Percentiles rank a stretch among this genome's conserved stretches.
Evolutionary conservation across 202 grass and related monocot species (phyloP).

Genomic region (Cymbopogon flexuosus): DNA sequence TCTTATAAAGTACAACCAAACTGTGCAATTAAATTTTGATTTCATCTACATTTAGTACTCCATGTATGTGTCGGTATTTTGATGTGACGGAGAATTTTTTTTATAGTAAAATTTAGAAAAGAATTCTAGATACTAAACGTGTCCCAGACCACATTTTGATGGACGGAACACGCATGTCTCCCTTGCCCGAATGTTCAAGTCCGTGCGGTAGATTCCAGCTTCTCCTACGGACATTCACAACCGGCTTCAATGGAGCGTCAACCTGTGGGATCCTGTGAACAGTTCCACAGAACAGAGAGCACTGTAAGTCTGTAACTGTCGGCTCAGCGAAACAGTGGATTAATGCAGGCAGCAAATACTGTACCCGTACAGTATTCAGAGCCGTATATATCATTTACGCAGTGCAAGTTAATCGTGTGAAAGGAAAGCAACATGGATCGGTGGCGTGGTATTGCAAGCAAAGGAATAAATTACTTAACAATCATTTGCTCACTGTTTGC

Average conservation of each 20-base stretch:
- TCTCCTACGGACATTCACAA: slow-evolving; percentile 24
- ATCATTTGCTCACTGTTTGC: slow-evolving; percentile 33
- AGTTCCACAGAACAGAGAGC: background rate
- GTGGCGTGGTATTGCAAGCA: slow-evolving; percentile 3
- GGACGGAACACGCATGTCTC: background rate
- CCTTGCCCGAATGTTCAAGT: background rate
- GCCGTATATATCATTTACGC: background rate
- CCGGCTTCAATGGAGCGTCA: slow-evolving; percentile 7
- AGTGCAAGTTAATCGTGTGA: background rate
- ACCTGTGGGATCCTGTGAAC: slow-evolving; percentile 18
- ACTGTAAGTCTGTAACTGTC: background rate
- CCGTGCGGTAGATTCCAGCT: slow-evolving; percentile 21
- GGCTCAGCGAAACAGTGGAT: background rate
- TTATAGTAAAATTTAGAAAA: too few species aligned
- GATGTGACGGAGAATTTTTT: too few species aligned
- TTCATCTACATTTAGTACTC: too few species aligned
- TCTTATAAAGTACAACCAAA: background rate
- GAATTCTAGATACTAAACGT: too few species aligned
- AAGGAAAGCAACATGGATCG: background rate
- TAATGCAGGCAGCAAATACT: background rate
- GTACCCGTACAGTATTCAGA: background rate
- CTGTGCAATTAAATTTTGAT: too few species aligned
- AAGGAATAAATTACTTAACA: slow-evolving; percentile 7
- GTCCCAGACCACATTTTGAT: too few species aligned
- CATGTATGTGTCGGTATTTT: too few species aligned